Base-by-base conservation (phyloP, 805 yeast genomes). In the Starmerella bombi region DNA sequence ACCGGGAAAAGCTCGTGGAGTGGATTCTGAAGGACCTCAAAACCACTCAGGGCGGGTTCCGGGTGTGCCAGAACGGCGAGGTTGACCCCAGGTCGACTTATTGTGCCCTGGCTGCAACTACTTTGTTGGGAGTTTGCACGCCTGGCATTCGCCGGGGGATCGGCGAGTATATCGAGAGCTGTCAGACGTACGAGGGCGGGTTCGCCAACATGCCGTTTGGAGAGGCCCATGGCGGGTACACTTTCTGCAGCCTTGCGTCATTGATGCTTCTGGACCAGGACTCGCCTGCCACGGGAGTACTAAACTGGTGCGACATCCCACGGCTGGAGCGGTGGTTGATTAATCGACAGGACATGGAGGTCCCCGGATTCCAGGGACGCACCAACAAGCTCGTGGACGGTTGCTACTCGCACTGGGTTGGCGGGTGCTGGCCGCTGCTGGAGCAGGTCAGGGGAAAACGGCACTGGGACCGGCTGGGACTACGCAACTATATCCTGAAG, bases 141-240 rank as follows among this genome's bases (percentile, higher is more conserved):
- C 72, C 71, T 0, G 80, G 78, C 45, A 60, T 91, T 7, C 48
- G 61, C 0, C 62, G 60, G 14, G 72, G 71, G 4, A 68, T 75
- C 0, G 63, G 65, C 2, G 70, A 69, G 12, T 88, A 85, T 77
- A 50, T 91, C 12, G 51, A 60, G 0, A 49, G 56, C 10, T 84
- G 95, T 51, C 98, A 91, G 59, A 81, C 88, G 0, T 86, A 71
- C 56, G 98, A 93, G 61, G 98, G 99, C 19, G 98, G 98, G 0
- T 81, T 88, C 61, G 84, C 86, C 1, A 94, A 93, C 1, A 66
- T 67, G 17, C 91, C 93, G 0, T 66, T 70, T 4, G 79, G 74
- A 44, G 99, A 91, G 59, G 96, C 97, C 0, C 99, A 91, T 57
- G 98, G 96, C 2, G 99, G 98, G 1, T 93, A 91, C 57, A 75